Percentiles rank a stretch among this genome's conserved stretches.
These are phyloP conservation scores for Curvularia eragrostidis DNA, from an alignment of 2,329 filamentous ascomycete genomes.

Conservation along the genomic window DNA sequence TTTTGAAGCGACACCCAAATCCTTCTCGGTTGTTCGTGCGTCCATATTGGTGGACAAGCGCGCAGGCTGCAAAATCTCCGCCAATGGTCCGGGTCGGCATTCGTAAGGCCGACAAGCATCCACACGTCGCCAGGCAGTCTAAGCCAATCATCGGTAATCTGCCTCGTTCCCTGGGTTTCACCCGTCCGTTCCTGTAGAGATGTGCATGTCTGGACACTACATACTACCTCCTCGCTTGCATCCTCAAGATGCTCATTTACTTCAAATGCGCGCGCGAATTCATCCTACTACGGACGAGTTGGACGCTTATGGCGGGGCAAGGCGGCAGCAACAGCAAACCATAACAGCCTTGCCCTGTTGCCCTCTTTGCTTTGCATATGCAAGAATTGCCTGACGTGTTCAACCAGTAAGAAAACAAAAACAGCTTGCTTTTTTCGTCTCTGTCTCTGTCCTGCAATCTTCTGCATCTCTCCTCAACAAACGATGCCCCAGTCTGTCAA, in stretches of 20 bases:
- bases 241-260: background rate
- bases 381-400: slow-evolving; percentile 9
- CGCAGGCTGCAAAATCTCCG: slow-evolving; percentile 26
- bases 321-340: slow-evolving; percentile 12
- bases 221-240: background rate
- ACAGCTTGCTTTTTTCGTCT: slow-evolving; percentile 23
- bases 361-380: slow-evolving; percentile 17
- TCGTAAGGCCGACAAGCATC: slow-evolving; percentile 6
- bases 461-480: slow-evolving; percentile 12
- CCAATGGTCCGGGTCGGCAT: slow-evolving; percentile 25
- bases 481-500: background rate
- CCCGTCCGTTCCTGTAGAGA: background rate
- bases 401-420: slow-evolving; percentile 4
- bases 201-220: slow-evolving; percentile 1
- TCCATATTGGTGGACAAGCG: slow-evolving; percentile 23
- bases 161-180: slow-evolving; percentile 7
- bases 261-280: slow-evolving; percentile 1
- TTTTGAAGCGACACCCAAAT: slow-evolving; percentile 10
- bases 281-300: background rate
- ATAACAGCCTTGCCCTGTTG: slow-evolving; percentile 12
- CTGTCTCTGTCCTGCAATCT: slow-evolving; percentile 12
- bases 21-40: slow-evolving; percentile 23
- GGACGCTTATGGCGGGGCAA: slow-evolving; percentile 13
- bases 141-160: background rate
- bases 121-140: background rate